A percentile compares a stretch with the other conserved stretches of the same genome.
Conservation (phyloP, 805 yeast species). For the Yarrowia sp. region DNA sequence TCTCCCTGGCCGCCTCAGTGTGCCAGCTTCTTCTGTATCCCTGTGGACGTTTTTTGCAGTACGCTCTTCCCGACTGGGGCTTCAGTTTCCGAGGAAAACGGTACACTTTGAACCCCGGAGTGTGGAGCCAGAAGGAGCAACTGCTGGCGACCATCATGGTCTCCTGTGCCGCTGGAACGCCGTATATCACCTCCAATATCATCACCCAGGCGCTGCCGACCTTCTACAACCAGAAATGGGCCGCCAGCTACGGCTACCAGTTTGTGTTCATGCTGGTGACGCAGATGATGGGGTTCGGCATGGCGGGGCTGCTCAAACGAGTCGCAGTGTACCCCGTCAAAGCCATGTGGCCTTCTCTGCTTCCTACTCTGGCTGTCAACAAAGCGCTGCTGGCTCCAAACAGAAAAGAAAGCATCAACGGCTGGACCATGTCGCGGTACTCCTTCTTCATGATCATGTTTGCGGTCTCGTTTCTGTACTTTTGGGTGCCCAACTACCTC, state of each 20-base stretch:
- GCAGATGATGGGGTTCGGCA: slow-evolving; percentile 60
- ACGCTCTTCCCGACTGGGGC: slow-evolving; percentile 56
- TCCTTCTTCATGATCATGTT: slow-evolving; percentile 58
- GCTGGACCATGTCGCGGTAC: slow-evolving; percentile 67
- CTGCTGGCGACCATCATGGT: slow-evolving; percentile 60
- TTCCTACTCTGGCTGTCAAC: slow-evolving; percentile 65
- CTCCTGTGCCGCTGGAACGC: slow-evolving; percentile 45
- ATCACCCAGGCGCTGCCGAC: slow-evolving; percentile 48
- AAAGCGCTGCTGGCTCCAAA: slow-evolving; percentile 51
- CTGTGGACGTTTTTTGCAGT: slow-evolving; percentile 56
- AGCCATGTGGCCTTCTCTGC: slow-evolving; percentile 59
- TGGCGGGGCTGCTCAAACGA: slow-evolving; percentile 62
- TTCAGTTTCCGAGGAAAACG: slow-evolving; percentile 53
- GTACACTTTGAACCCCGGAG: slow-evolving; percentile 64
- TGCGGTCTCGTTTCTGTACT: slow-evolving; percentile 60
- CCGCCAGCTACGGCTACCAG: slow-evolving; percentile 53
- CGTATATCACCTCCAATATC: slow-evolving; percentile 41
- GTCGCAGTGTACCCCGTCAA: slow-evolving; percentile 56
- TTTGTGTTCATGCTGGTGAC: slow-evolving; percentile 56
- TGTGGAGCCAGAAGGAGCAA: slow-evolving; percentile 70
- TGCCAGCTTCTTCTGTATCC: slow-evolving; percentile 59
- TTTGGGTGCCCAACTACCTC: slow-evolving; percentile 73
- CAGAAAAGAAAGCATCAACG: slow-evolving; percentile 57
- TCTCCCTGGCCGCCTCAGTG: slow-evolving; percentile 55
- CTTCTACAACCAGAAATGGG: slow-evolving; percentile 49